Evolutionary conservation across 768 basidiomycete species (phyloP), one percentile per base, ranked within the genome.

Genomic region (Coprinellus micaceus): DNA sequence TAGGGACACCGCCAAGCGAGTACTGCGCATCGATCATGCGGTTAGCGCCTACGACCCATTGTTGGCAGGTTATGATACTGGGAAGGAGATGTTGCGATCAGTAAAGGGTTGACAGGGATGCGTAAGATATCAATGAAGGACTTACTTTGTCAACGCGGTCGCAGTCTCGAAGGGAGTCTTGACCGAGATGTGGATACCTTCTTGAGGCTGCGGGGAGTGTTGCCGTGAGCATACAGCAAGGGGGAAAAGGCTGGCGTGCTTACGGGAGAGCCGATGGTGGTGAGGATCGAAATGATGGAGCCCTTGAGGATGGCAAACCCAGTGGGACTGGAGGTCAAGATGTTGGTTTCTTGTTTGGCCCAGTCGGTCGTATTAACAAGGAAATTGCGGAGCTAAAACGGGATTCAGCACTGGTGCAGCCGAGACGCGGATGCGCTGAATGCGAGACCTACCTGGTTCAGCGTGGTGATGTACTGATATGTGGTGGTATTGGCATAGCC

Each of bases 261-360:
- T 65, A 88, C 87, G 21, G 87, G 86, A 53, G 86, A 87, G 29
- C 88, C 89, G 58, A 89, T 82, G 69, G 85, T 88, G 22, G 86
- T 90, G 59, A 86, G 59, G 39, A 90, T 69, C 12, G 82, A 77
- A 48, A 88, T 71, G 10, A 88, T 78, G 19, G 74, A 64, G 12
- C 86, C 87, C 63, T 88, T 89, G 71, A 80, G 77, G 58, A 90
- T 70, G 17, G 80, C 84, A n/a, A 90, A 68, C 26, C 82, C 82
- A 57, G 80, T 67, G 10, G 72, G 63, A 39, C 78, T 79, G 15
- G 73, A 63, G 5, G 80, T 75, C 22, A 89, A 68, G 15, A 89
- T 76, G 55, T 82, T 65, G 26, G 79, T 76, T 36, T 74, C 69
- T 57, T 81, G 75, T 40, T 75, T 74, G 3, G 77, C 64, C 86